Percentiles rank a stretch among this genome's conserved stretches.
Conservation (phyloP, 2,329 filamentous ascomycete genomes). For the Ceratocystis colombiana region DNA sequence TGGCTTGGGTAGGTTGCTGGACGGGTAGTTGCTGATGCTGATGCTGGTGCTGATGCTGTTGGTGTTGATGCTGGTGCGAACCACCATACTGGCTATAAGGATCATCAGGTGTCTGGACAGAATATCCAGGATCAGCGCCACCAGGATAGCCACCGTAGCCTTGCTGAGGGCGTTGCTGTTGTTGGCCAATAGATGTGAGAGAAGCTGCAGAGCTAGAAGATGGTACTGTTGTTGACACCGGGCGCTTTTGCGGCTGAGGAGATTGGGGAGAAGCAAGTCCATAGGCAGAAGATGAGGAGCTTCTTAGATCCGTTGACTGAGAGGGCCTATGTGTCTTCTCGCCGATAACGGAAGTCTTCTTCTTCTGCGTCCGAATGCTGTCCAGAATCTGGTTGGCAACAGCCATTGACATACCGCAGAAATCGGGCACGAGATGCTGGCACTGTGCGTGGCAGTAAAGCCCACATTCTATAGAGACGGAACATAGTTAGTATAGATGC, state of each 20-base stretch:
- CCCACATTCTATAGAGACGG: conserved; percentile 58
- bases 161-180: conserved; percentile 32
- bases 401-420: conserved; percentile 99
- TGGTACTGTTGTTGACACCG: conserved; percentile 40
- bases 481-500: conserved; percentile 29
- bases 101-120: conserved; percentile 15
- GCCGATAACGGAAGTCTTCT: conserved; percentile 47
- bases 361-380: conserved; percentile 71
- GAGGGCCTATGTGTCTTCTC: conserved; percentile 55
- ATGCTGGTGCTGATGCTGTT: conserved; percentile 31
- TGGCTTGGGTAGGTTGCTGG: conserved; percentile 43
- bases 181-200: conserved; percentile 45
- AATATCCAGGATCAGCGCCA: conserved; percentile 18
- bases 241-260: conserved; percentile 27
- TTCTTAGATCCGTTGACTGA: conserved; percentile 35
- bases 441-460: conserved; percentile 87
- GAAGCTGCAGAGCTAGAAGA: conserved; percentile 50
- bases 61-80: conserved; percentile 27
- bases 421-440: conserved; percentile 91
- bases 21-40: conserved; percentile 33
- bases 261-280: conserved; percentile 29
- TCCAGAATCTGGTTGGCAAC: conserved; percentile 88
- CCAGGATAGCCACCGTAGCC: conserved; percentile 30
- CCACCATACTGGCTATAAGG: conserved; percentile 28
- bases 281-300: conserved; percentile 35